Base-by-base conservation (phyloP, 23 red algal genomes). In the Agarophyton chilense region DNA sequence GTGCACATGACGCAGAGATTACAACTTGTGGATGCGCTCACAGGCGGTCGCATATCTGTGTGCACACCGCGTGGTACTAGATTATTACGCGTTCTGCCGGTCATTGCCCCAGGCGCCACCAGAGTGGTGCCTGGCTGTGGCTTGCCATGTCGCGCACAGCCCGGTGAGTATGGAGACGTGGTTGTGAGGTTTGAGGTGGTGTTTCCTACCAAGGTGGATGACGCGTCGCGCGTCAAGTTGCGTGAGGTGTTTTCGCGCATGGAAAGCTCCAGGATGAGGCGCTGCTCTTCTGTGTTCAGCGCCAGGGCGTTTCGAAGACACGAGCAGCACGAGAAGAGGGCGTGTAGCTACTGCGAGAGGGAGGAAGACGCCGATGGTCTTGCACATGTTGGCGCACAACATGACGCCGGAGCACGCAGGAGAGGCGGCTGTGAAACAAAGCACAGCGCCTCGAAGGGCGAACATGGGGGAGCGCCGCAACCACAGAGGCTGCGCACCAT, bases 21-120 rank as follows among this genome's bases (percentile, higher is more conserved):
- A 12, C n/a, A 55, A 19, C 54, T 89, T 34, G 85, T 89, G 34
- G 85, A 89, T 44, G 85, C 85, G 33, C 54, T 89, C 40, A 72
- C 85, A 35, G 85, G 85, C 38, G 68, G 32, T 2, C 38, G 36
- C 17, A 43, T 89, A 25, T 66, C 71, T n/a, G 70, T 77, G 53
- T 46, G 71, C 32, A 61, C 67, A 41, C 46, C 50, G 68, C 68
- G 68, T 0, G 68, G 68, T 19, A 49, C 43, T 3, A 34, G 43
- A 12, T 12, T 6, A 4, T 16, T 74, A 4, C 38, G 43, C 40
- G 68, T 74, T 38, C 24, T 49, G 41, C 40, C 68, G 14, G 68
- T 74, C 8, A 49, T 74, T 17, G n/a, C 68, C 39, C 68, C 68
- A 39, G 68, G 68, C 68, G 43, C 43, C n/a, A 74, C 38, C 19